Base-by-base conservation (phyloP, 2,329 filamentous ascomycete species). In the Neonectria ditissima region DNA sequence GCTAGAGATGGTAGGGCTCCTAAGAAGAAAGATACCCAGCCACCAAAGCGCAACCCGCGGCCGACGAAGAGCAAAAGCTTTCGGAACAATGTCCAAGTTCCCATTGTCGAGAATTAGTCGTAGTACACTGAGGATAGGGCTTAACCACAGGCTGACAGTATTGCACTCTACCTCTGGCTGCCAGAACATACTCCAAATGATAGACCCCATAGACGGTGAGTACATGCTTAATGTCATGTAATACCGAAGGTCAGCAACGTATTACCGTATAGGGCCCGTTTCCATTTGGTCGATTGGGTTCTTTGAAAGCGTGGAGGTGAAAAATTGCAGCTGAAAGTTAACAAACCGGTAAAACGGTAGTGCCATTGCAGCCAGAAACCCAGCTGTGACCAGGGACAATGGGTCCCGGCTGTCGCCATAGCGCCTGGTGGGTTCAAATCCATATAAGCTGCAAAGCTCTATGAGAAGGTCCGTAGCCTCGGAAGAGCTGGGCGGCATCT, bases 121-220 rank as follows among this genome's bases (percentile, higher is more conserved):
- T 5, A 71, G 26, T 5, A 60, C 59, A 43, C 58, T 50, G 14
- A 65, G 58, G 39, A 60, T 63, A 9, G 58, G 60, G 22, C 45
- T 62, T 13, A 72, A 54, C 69, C 71, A 73, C 4, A 69, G 66
- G 43, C 70, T 68, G 4, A 69, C 69, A 28, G 69, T n/a, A 47
- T 71, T 71, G 59, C 69, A 73, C 45, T 65, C 44, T n/a, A 73
- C 45, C 22, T 68, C 68, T 28, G 68, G 69, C 32, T 72, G 69
- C 70, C 69, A 73, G 48, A 73, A 70, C n/a, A 70, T 60, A 59
- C 59, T 69, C 69, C 67, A 71, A 26, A 71, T 50, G 13, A 69
- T 60, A 5, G 65, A 67, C 14, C 69, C 66, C 45, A 69, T 26
- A 8, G 57, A 55, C 16, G 11, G n/a, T 7, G 58, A 47, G 50